Conservation (phyloP, 2,329 filamentous ascomycete genomes). For the Microsporum ferrugineum region DNA sequence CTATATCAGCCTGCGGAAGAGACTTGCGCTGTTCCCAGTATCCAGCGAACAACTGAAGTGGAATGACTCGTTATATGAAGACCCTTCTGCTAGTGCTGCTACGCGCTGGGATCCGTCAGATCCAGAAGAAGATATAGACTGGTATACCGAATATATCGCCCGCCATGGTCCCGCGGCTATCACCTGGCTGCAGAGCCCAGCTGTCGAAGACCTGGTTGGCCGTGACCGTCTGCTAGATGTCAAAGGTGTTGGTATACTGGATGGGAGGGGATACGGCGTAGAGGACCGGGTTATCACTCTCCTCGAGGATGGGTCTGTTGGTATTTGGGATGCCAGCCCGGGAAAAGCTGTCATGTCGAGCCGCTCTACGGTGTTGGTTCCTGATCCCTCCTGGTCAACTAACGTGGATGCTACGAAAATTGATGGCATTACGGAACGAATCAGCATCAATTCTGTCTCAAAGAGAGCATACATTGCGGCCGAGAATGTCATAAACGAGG, state of each 20-base stretch:
- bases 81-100: background rate
- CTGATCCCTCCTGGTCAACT: conserved; percentile 17
- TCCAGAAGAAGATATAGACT: conserved; percentile 59
- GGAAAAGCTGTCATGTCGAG: conserved; percentile 54
- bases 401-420: conserved; percentile 22
- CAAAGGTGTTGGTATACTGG: conserved; percentile 60
- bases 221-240: conserved; percentile 45
- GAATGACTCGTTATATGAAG: background rate
- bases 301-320: conserved; percentile 77
- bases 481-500: conserved; percentile 63
- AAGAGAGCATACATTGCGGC: conserved; percentile 70
- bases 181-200: conserved; percentile 63
- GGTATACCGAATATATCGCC: conserved; percentile 84
- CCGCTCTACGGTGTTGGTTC: conserved; percentile 49
- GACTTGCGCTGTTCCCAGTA: background rate
- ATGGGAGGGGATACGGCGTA: conserved; percentile 41
- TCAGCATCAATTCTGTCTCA: conserved; percentile 60
- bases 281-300: conserved; percentile 58
- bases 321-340: conserved; percentile 63
- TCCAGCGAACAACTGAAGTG: background rate
- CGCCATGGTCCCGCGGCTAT: conserved; percentile 62
- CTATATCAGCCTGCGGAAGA: background rate
- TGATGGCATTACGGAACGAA: conserved; percentile 59
- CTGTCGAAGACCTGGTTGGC: conserved; percentile 22
- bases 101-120: conserved; percentile 66